These are phyloP conservation scores for Aaosphaeria arxii DNA, from an alignment of 2,329 filamentous ascomycete genomes.

Conservation along the genomic window DNA sequence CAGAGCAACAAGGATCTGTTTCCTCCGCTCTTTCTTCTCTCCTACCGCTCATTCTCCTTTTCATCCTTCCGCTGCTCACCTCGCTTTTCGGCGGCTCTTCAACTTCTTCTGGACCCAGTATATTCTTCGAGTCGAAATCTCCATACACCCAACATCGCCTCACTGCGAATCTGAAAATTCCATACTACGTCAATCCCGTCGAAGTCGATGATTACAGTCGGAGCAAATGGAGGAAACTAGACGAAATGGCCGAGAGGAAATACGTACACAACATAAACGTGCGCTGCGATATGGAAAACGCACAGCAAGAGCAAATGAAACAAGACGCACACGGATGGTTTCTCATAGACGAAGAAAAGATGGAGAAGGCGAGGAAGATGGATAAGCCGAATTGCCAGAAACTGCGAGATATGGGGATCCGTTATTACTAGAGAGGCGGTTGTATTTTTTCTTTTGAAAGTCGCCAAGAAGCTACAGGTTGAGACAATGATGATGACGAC, in stretches of 20 bases:
- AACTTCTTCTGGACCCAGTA: constrained; percentile 59
- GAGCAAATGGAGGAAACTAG: constrained; percentile 70
- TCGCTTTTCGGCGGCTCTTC: constrained; percentile 64
- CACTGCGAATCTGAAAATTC: constrained; percentile 67
- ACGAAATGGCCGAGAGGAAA: constrained; percentile 71
- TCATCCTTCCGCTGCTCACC: constrained; percentile 73
- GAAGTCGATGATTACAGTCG: constrained; percentile 70
- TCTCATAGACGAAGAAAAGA: constrained; percentile 73
- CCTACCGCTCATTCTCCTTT: constrained; percentile 83
- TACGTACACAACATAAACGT: constrained; percentile 66
- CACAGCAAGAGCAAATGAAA: constrained; percentile 62
- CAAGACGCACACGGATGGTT: constrained; percentile 88
- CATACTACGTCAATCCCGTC: constrained; percentile 80
- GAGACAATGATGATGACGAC: too few species aligned
- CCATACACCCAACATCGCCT: constrained; percentile 73
- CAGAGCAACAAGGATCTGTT: constrained; percentile 52
- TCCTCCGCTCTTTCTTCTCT: constrained; percentile 63
- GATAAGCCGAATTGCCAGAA: constrained; percentile 59
- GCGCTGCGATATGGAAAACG: constrained; percentile 73
- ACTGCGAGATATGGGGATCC: constrained; percentile 47
- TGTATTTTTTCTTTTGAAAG: too few species aligned
- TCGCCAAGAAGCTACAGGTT: too few species aligned
- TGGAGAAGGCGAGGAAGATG: constrained; percentile 66
- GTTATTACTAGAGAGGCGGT: too few species aligned
- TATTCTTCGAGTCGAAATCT: constrained; percentile 73